A percentile compares a stretch with the other conserved stretches of the same genome.
Conservation (phyloP, 306 rosid species). For the Castanea sativa region DNA sequence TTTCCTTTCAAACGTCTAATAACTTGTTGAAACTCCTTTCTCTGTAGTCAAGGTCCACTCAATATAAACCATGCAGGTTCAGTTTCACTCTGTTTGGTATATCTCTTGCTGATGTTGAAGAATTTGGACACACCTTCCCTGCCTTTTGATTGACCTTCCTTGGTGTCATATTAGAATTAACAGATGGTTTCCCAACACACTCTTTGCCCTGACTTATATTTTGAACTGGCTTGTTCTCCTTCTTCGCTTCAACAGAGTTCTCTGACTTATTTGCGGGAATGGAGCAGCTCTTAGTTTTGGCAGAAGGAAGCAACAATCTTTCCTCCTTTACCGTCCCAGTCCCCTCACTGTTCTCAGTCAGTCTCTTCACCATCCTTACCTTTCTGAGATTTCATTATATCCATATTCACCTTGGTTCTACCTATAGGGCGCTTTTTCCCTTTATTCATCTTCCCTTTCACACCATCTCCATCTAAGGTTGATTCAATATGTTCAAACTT, state of each 20-base stretch:
- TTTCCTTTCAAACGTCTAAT: slow-evolving; percentile 75
- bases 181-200: slow-evolving; percentile 22
- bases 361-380: slow-evolving; percentile 27
- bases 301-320: slow-evolving; percentile 27
- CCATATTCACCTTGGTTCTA: slow-evolving; percentile 34
- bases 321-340: slow-evolving; percentile 30
- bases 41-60: slow-evolving; percentile 68
- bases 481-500: slow-evolving; percentile 30
- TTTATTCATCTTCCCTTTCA: slow-evolving; percentile 33
- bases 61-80: slow-evolving; percentile 65
- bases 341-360: slow-evolving; percentile 28
- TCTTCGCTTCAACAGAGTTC: slow-evolving; percentile 39
- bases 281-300: slow-evolving; percentile 26
- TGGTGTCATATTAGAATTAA: slow-evolving; percentile 25
- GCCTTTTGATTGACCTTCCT: slow-evolving; percentile 30
- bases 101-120: slow-evolving; percentile 30
- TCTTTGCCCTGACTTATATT: slow-evolving; percentile 21
- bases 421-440: slow-evolving; percentile 34
- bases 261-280: slow-evolving; percentile 27
- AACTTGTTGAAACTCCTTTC: slow-evolving; percentile 77
- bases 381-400: slow-evolving; percentile 21
- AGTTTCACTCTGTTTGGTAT: slow-evolving; percentile 19
- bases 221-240: slow-evolving; percentile 67
- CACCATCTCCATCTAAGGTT: slow-evolving; percentile 24
- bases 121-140: slow-evolving; percentile 2